Evolutionary conservation across 148 eudicot genomes (phyloP).

Genomic region (Cornus kousa): DNA sequence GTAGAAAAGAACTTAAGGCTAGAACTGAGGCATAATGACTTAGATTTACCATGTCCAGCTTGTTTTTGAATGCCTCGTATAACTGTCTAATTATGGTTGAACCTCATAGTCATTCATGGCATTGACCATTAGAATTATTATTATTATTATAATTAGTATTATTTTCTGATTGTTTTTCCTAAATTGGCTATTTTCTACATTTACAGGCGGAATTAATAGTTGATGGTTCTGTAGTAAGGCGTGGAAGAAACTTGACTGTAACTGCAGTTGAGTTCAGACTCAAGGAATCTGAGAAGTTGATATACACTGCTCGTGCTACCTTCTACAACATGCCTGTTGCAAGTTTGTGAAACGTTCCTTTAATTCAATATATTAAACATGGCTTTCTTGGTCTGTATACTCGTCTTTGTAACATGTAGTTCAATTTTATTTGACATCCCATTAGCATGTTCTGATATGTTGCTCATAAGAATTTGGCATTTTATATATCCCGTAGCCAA

Average conservation of each 20-base stretch:
- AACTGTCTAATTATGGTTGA: too few relatives aligned
- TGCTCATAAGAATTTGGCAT: background rate
- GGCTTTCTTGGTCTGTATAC: background rate
- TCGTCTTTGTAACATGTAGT: background rate
- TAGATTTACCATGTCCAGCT: too few relatives aligned
- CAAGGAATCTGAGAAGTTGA: slow-evolving; percentile 41
- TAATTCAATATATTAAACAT: background rate
- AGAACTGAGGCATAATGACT: too few relatives aligned
- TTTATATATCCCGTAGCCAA: background rate
- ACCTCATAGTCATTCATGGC: background rate
- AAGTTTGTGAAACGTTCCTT: slow-evolving; percentile 34
- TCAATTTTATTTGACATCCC: background rate
- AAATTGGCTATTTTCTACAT: background rate
- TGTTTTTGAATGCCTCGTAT: too few relatives aligned
- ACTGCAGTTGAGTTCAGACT: slow-evolving; percentile 52
- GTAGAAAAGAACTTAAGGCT: too few relatives aligned
- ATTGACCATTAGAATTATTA: too few relatives aligned
- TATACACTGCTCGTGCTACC: slow-evolving; percentile 56
- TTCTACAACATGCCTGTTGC: slow-evolving; percentile 46
- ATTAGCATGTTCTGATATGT: background rate
- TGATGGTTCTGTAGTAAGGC: slow-evolving; percentile 58
- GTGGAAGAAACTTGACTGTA: slow-evolving; percentile 70
- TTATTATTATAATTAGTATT: too few relatives aligned
- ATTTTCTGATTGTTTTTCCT: background rate
- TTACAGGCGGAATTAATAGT: slow-evolving; percentile 54